These are phyloP conservation scores for Camillea tinctor DNA, from an alignment of 2,329 filamentous ascomycete genomes.

Conservation along the genomic window DNA sequence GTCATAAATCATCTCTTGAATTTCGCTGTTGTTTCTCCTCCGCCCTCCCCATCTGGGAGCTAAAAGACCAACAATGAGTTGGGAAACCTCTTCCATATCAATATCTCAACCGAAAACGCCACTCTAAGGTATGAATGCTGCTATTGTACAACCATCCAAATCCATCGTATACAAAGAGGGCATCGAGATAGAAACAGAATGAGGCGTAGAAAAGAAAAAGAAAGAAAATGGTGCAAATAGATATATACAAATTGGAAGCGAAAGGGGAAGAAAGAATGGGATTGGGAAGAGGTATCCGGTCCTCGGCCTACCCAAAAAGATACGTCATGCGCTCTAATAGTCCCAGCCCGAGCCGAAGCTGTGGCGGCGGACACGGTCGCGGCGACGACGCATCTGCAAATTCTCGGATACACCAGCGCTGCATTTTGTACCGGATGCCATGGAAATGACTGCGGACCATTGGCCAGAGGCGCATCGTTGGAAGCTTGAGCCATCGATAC, in stretches of 20 bases:
- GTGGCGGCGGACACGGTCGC: conserved; percentile 18
- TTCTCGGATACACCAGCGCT: conserved; percentile 28
- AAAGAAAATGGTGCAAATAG: background rate
- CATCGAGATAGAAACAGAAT: background rate
- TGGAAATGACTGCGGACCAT: conserved; percentile 49
- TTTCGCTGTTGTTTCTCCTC: background rate
- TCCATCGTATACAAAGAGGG: background rate
- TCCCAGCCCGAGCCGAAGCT: background rate
- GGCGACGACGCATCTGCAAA: conserved; percentile 22
- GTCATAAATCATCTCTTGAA: background rate
- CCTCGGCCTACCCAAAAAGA: background rate
- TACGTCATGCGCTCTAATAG: background rate
- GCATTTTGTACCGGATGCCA: conserved; percentile 57
- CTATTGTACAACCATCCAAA: background rate
- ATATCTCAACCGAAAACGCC: background rate
- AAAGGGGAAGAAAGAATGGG: background rate
- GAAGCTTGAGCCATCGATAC: conserved; percentile 54
- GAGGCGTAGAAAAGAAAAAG: background rate
- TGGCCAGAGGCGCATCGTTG: conserved; percentile 61
- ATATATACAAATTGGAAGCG: background rate
- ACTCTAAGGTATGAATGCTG: background rate
- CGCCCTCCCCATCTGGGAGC: background rate
- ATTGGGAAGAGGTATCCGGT: background rate
- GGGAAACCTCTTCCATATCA: background rate
- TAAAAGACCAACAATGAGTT: background rate